Percentiles rank a stretch among this genome's conserved stretches.
phyloP scores from a whole-genome alignment of 352 stramenopile species.

The Phytophthora sp. region DNA sequence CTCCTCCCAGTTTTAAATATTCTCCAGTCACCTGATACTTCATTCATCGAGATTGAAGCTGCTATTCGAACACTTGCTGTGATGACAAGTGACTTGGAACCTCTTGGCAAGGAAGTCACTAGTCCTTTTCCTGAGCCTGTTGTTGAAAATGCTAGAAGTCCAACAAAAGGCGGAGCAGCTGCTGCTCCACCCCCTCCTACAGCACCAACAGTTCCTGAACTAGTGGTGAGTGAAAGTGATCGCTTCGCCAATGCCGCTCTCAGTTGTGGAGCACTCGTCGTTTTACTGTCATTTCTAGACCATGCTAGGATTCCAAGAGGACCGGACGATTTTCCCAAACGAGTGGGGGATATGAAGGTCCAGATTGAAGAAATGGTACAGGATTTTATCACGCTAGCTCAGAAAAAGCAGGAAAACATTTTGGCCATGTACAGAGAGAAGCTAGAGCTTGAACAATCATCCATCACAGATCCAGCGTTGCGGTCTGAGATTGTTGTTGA shows the following conservation, averaged over 20 bases:
- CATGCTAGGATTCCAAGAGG: conserved; percentile 20
- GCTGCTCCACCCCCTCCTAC: background rate
- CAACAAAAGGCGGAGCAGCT: conserved; percentile 14
- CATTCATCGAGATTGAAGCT: conserved; percentile 56
- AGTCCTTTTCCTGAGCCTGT: conserved; percentile 11
- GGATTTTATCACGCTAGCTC: conserved; percentile 38
- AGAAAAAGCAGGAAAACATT: conserved; percentile 23
- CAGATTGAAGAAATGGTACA: conserved; percentile 33
- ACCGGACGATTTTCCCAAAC: conserved; percentile 1
- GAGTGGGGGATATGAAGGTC: conserved; percentile 12
- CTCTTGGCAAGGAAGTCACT: conserved; percentile 3
- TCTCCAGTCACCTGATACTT: conserved; percentile 40
- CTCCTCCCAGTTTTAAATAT: conserved; percentile 46
- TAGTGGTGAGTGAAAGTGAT: conserved; percentile 35
- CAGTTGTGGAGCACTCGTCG: conserved; percentile 40
- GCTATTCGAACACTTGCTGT: conserved; percentile 34
- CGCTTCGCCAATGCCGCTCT: conserved; percentile 52
- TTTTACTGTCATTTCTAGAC: conserved; percentile 53
- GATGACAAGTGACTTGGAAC: conserved; percentile 34
- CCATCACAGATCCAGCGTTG: background rate
- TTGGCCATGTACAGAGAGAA: conserved; percentile 11
- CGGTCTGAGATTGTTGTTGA: background rate
- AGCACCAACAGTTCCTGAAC: conserved; percentile 11
- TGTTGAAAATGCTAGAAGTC: conserved; percentile 16
- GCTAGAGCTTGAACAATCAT: conserved; percentile 1